Evolutionary conservation across 805 yeast species (phyloP), one percentile per base, ranked within the genome.

Genomic region (Candida insectalens): DNA sequence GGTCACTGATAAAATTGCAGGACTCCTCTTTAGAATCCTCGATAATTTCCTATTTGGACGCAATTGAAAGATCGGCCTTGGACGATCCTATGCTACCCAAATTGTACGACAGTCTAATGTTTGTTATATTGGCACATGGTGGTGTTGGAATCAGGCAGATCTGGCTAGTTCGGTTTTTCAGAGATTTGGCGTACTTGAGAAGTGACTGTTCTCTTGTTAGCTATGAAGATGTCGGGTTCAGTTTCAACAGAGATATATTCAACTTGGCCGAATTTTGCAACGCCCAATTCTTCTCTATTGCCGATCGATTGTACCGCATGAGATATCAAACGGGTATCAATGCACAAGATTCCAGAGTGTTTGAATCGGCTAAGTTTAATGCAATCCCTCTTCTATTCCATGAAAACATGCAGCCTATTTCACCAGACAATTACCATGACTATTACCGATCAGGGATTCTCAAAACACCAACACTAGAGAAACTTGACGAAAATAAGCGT

Each of bases 111-210:
- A 29, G 34, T 3, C 20, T 43, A 2, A 19, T 44, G 15, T 32
- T 32, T 21, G 40, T 41, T 5, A 19, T 44, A 2, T 15, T 46
- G 17, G 35, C 42, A 14, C 39, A 39, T 16, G 50, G 50, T 12
- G 44, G 43, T 2, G 32, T 35, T 17, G 39, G 37, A 23, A 19
- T 44, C 6, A 28, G 38, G 8, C 23, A 29, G 3, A 32, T 44
- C 15, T 40, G 43, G 45, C 25, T 37, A 19, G 19, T 41, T 10
- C 37, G 32, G 6, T 31, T n/a, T 13, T 8, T 46, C 19, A 19
- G 30, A 14, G 43, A 43, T 8, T 19, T 40, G 27, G 19, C 41
- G 3, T 18, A 15, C 3, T 8, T 38, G 2, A 30, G 29, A 26
- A 36, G 40, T 19, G 30, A 27, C 6, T 22, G 37, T 16, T 33